phyloP scores from a whole-genome alignment of 495 filamentous ascomycete species.

The Thozetella sp. region DNA sequence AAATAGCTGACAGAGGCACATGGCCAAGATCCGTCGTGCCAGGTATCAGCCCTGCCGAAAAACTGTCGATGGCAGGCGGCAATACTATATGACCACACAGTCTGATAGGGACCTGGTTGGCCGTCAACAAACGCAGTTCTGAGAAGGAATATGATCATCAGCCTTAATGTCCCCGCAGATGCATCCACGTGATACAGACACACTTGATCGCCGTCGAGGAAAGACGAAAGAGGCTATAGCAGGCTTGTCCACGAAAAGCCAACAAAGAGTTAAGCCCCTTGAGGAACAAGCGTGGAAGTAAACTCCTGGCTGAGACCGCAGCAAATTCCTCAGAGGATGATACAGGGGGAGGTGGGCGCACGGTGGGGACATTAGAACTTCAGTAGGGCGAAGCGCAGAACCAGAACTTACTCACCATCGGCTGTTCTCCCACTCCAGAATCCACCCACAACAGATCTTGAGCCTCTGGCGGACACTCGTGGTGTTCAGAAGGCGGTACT shows the following conservation, averaged over 20 bases:
- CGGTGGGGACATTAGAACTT: neutral
- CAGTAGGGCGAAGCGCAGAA: conserved; percentile 1
- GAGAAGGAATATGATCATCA: neutral
- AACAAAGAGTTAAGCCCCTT: too few relatives aligned
- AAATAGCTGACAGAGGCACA: too few relatives aligned
- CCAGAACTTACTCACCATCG: conserved; percentile 62
- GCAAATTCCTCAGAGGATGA: conserved; percentile 1
- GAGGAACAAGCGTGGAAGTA: too few relatives aligned
- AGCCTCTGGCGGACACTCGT: conserved; percentile 77
- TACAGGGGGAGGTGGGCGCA: neutral
- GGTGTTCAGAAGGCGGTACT: conserved; percentile 71
- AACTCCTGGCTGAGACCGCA: too few relatives aligned
- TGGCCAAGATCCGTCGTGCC: too few relatives aligned
- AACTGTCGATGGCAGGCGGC: too few relatives aligned
- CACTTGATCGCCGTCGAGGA: neutral
- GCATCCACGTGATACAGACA: conserved; percentile 2
- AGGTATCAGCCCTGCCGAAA: too few relatives aligned
- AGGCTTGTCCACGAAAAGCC: neutral
- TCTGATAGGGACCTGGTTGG: conserved; percentile 26
- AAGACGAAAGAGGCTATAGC: neutral
- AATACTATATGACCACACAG: conserved; percentile 21
- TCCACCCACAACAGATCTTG: conserved; percentile 79
- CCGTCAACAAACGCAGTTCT: conserved; percentile 14
- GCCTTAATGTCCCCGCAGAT: neutral
- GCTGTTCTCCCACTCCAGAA: conserved; percentile 68